Evolutionary conservation across 1,284 basidiomycete genomes (phyloP).

Genomic region (Cyathus pygmaeus): DNA sequence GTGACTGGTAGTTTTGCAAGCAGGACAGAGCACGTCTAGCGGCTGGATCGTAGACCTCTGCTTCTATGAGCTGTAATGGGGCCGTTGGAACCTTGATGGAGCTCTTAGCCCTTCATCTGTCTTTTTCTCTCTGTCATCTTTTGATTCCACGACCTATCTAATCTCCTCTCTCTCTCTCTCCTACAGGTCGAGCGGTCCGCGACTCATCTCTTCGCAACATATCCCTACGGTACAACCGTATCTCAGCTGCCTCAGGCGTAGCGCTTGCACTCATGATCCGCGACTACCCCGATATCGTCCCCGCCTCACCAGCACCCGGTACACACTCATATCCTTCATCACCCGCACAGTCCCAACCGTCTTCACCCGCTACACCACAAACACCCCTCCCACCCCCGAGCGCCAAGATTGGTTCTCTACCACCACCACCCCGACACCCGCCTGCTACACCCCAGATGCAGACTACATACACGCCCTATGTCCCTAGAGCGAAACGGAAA

Average conservation of each 20-base stretch:
- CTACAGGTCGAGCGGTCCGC: slow-evolving; percentile 80
- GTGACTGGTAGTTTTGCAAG: no score
- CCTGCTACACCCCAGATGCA: slow-evolving; percentile 53
- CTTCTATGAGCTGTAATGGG: no score
- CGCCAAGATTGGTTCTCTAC: slow-evolving; percentile 53
- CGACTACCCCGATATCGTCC: slow-evolving; percentile 87
- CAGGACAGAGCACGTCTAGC: no score
- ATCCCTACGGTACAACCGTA: slow-evolving; percentile 87
- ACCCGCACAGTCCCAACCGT: slow-evolving; percentile 23
- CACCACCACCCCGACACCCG: slow-evolving; percentile 71
- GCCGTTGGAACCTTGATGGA: no score
- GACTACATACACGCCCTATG: slow-evolving; percentile 84
- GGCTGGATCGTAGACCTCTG: no score
- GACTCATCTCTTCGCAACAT: slow-evolving; percentile 87
- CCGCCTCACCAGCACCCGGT: slow-evolving; percentile 44
- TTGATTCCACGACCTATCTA: background rate
- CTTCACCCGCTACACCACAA: slow-evolving; percentile 27
- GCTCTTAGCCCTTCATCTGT: no score
- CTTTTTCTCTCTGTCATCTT: background rate
- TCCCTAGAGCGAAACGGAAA: slow-evolving; percentile 69
- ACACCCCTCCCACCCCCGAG: slow-evolving; percentile 15
- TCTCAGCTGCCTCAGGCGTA: slow-evolving; percentile 84
- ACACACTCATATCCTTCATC: slow-evolving; percentile 42
- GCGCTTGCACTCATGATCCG: slow-evolving; percentile 95
- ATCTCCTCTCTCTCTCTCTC: background rate